These are phyloP conservation scores for Pleurotus tuoliensis DNA, from an alignment of 768 basidiomycete species.

Conservation along the genomic window DNA sequence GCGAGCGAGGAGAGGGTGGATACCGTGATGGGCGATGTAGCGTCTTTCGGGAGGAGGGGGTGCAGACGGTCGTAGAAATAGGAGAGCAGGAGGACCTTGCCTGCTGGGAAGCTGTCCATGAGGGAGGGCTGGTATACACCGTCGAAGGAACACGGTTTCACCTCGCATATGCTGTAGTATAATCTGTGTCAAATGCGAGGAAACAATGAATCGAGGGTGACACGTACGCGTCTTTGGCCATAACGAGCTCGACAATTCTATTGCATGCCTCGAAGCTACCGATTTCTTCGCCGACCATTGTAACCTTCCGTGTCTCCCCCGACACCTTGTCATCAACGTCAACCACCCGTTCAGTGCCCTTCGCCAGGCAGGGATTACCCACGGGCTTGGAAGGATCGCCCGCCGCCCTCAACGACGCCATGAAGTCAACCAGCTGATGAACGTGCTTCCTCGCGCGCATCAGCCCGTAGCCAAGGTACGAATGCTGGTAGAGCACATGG, in stretches of 20 bases:
- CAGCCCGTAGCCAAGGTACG: slow-evolving; percentile 94
- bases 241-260: slow-evolving; percentile 77
- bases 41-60: slow-evolving; percentile 54
- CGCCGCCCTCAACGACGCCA: slow-evolving; percentile 41
- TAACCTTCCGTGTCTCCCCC: slow-evolving; percentile 51
- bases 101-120: slow-evolving; percentile 80
- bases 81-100: slow-evolving; percentile 86
- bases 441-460: slow-evolving; percentile 85
- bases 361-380: slow-evolving; percentile 81
- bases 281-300: slow-evolving; percentile 81
- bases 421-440: slow-evolving; percentile 89
- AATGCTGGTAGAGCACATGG: slow-evolving; percentile 91
- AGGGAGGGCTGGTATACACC: slow-evolving; percentile 97
- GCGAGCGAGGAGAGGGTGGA: slow-evolving; percentile 64
- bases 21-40: slow-evolving; percentile 36
- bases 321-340: slow-evolving; percentile 51
- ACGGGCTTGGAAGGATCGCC: slow-evolving; percentile 23
- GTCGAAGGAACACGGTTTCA: slow-evolving; percentile 94
- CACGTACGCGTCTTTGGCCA: slow-evolving; percentile 92
- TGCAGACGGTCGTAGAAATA: slow-evolving; percentile 96
- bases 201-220: background rate
- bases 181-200: background rate
- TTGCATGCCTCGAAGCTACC: slow-evolving; percentile 87
- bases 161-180: slow-evolving; percentile 65
- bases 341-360: slow-evolving; percentile 58